Evolutionary conservation across 768 basidiomycete genomes (phyloP).

Genomic region (Suillus placidus): DNA sequence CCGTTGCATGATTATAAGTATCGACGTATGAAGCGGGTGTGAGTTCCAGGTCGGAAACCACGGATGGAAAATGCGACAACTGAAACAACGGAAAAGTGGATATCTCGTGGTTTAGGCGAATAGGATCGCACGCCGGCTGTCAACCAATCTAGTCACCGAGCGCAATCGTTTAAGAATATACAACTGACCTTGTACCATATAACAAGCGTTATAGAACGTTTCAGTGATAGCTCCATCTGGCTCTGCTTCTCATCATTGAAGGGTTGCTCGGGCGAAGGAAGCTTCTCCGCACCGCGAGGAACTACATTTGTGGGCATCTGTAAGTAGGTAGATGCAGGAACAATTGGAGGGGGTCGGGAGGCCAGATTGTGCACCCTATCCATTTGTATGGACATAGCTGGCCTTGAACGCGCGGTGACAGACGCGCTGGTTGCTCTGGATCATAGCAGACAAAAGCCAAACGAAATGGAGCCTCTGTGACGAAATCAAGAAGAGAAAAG

Average conservation of each 20-base stretch:
- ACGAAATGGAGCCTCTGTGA: conserved; percentile 1
- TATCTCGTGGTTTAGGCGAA: conserved; percentile 58
- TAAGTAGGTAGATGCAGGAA: conserved; percentile 9
- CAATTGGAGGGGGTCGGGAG: conserved; percentile 14
- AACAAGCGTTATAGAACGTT: conserved; percentile 62
- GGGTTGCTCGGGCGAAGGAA: conserved; percentile 15
- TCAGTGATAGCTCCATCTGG: conserved; percentile 42
- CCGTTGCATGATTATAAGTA: conserved; percentile 52
- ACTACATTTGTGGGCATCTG: conserved; percentile 18
- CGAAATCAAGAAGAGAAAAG: not conserved
- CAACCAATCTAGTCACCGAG: conserved; percentile 16
- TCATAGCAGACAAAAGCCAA: conserved; percentile 7
- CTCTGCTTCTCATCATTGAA: conserved; percentile 27
- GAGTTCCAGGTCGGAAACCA: conserved; percentile 60
- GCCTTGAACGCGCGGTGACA: not conserved
- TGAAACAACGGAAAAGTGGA: conserved; percentile 69
- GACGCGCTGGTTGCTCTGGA: conserved; percentile 1
- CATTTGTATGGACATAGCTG: conserved; percentile 29
- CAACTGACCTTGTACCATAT: conserved; percentile 66
- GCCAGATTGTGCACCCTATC: conserved; percentile 29
- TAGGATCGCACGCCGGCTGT: conserved; percentile 55
- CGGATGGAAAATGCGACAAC: conserved; percentile 51
- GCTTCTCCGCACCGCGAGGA: conserved; percentile 12
- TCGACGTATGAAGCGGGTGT: conserved; percentile 58
- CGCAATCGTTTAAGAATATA: conserved; percentile 1